Conservation (phyloP, 768 basidiomycete species). For the Boletus rubescentipes region DNA sequence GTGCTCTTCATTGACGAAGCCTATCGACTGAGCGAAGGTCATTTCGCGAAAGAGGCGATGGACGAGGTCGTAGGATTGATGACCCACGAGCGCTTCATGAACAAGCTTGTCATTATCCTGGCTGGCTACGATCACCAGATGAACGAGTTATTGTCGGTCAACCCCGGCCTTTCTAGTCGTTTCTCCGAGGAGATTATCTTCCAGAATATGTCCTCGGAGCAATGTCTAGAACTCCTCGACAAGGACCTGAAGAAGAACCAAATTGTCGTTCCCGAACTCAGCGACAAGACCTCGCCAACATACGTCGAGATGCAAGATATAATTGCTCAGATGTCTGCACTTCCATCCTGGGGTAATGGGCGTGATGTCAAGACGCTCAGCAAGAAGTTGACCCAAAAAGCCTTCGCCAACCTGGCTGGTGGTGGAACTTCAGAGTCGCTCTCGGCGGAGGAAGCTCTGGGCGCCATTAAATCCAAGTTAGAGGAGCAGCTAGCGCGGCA, state of each 20-base stretch:
- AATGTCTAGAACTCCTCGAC: slow-evolving; percentile 52
- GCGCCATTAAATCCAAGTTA: slow-evolving; percentile 24
- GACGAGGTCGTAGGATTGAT: slow-evolving; percentile 71
- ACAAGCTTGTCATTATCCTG: slow-evolving; percentile 65
- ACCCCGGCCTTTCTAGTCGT: slow-evolving; percentile 66
- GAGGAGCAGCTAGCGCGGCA: slow-evolving; percentile 23
- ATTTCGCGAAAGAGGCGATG: slow-evolving; percentile 70
- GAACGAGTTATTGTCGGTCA: slow-evolving; percentile 56
- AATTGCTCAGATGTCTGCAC: slow-evolving; percentile 41
- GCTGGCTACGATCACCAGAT: slow-evolving; percentile 74
- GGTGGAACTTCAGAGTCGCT: slow-evolving; percentile 26
- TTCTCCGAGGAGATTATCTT: slow-evolving; percentile 65
- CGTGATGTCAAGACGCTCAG: slow-evolving; percentile 59
- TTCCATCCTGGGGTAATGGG: slow-evolving; percentile 69
- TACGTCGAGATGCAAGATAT: slow-evolving; percentile 36
- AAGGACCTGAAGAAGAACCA: slow-evolving; percentile 46
- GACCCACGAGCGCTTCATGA: slow-evolving; percentile 56
- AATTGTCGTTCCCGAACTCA: slow-evolving; percentile 39
- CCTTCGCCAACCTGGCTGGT: slow-evolving; percentile 31
- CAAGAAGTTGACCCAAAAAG: slow-evolving; percentile 45
- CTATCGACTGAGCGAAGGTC: slow-evolving; percentile 60
- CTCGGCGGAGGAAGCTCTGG: slow-evolving; percentile 28
- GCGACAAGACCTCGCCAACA: not conserved
- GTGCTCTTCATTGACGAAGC: slow-evolving; percentile 77
- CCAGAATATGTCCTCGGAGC: slow-evolving; percentile 48